These are phyloP conservation scores for Ceratocystis alfenasii DNA, from an alignment of 2,329 filamentous ascomycete species.

Conservation along the genomic window DNA sequence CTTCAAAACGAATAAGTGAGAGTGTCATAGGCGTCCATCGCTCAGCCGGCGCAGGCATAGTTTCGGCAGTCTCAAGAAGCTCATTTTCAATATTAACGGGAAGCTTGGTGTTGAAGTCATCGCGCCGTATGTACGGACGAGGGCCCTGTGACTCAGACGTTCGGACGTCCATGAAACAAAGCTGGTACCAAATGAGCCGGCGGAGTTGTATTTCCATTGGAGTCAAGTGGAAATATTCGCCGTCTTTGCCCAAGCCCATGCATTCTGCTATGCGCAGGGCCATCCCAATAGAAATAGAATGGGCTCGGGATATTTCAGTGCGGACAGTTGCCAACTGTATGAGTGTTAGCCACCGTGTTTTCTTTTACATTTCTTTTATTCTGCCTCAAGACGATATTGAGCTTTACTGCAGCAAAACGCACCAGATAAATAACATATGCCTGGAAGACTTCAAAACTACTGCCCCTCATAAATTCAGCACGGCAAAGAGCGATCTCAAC, in stretches of 20 bases:
- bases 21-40: constrained; percentile 58
- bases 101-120: constrained; percentile 63
- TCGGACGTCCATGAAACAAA: constrained; percentile 63
- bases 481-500: constrained; percentile 56
- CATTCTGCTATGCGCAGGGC: constrained; percentile 64
- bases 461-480: constrained; percentile 60
- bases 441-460: constrained; percentile 57
- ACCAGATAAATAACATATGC: constrained; percentile 67
- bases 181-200: constrained; percentile 63
- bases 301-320: constrained; percentile 58
- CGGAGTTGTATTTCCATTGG: constrained; percentile 60
- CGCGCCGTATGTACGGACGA: constrained; percentile 55
- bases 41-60: constrained; percentile 28
- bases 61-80: constrained; percentile 41
- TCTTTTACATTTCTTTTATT: too few species aligned
- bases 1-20: constrained; percentile 57
- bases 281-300: constrained; percentile 59
- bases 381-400: neutral
- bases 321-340: constrained; percentile 56
- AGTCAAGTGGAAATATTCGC: constrained; percentile 51
- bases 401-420: constrained; percentile 27
- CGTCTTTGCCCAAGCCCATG: constrained; percentile 64
- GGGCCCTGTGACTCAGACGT: constrained; percentile 66
- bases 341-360: neutral
- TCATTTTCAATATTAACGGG: constrained; percentile 59